Evolutionary conservation across 2,329 filamentous ascomycete species (phyloP).

Genomic region (Diaporthe caulivora): DNA sequence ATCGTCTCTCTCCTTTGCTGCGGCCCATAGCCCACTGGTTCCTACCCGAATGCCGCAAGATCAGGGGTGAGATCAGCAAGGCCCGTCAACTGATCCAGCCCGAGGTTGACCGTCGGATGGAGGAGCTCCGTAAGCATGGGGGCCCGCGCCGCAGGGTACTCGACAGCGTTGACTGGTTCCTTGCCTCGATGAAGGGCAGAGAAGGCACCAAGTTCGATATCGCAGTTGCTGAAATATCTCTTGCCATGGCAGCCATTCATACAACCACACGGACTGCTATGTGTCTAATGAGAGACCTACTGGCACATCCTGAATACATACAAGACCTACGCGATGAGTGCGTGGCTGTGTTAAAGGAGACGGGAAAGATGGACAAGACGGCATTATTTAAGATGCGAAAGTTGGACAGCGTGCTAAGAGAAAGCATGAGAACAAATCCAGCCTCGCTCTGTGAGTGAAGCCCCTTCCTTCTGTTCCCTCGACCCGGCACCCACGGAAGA

Average conservation of each 20-base stretch:
- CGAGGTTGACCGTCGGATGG: constrained; percentile 15
- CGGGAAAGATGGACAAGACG: constrained; percentile 13
- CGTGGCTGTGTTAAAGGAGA: constrained; percentile 11
- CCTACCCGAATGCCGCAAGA: constrained; percentile 7
- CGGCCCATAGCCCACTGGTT: constrained; percentile 1
- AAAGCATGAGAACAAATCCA: constrained; percentile 46
- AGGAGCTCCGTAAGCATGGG: constrained; percentile 19
- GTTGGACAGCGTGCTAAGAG: constrained; percentile 49
- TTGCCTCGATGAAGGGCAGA: neutral
- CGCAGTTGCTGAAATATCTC: neutral
- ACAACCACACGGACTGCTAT: neutral
- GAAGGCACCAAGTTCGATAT: neutral
- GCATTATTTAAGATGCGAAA: constrained; percentile 49
- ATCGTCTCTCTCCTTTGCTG: neutral
- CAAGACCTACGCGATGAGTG: constrained; percentile 25
- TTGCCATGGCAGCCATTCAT: constrained; percentile 20
- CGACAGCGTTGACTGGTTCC: constrained; percentile 28
- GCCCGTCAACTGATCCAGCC: constrained; percentile 16
- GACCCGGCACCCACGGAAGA: neutral
- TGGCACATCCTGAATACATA: constrained; percentile 6
- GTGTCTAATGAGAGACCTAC: neutral
- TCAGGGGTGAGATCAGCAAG: neutral
- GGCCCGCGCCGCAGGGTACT: constrained; percentile 1
- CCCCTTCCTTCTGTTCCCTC: neutral
- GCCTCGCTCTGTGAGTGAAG: constrained; percentile 47